Conservation (phyloP, 2,329 filamentous ascomycete genomes). For the Colletotrichum phormii region DNA sequence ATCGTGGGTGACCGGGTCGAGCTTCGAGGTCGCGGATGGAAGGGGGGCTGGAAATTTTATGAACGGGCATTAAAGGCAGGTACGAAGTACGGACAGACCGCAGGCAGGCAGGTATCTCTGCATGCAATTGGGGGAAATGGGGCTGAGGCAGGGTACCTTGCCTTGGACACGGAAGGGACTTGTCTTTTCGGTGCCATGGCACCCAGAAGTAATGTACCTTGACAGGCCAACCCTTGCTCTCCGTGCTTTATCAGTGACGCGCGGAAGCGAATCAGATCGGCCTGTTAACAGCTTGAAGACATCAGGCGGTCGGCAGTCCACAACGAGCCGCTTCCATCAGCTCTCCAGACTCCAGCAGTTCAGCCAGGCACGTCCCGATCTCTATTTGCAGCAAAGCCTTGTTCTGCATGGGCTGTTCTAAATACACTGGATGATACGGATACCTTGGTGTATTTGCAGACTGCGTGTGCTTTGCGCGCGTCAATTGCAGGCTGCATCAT, state of each 20-base stretch:
- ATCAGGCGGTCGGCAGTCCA: slow-evolving; percentile 28
- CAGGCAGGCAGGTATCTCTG: slow-evolving; percentile 3
- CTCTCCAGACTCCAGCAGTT: not conserved
- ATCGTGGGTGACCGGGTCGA: slow-evolving; percentile 22
- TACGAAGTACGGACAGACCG: not conserved
- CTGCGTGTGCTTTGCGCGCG: slow-evolving; percentile 1
- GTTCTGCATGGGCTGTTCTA: not conserved
- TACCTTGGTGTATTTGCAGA: not conserved
- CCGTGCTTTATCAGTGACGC: slow-evolving; percentile 34
- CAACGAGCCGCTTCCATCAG: slow-evolving; percentile 10
- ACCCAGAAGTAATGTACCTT: slow-evolving; percentile 24
- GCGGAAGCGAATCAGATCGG: slow-evolving; percentile 22
- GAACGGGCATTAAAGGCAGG: slow-evolving; percentile 18
- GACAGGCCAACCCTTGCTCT: slow-evolving; percentile 30
- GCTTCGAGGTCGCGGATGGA: slow-evolving; percentile 30
- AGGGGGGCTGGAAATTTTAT: slow-evolving; percentile 37
- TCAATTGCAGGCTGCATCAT: slow-evolving; percentile 18
- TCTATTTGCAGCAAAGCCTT: not conserved
- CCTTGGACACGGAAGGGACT: not conserved
- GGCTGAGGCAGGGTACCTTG: slow-evolving; percentile 28
- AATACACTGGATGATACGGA: too few relatives aligned
- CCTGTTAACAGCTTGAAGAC: slow-evolving; percentile 18
- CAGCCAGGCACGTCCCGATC: not conserved
- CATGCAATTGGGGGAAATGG: slow-evolving; percentile 22
- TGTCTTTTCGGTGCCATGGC: not conserved